Evolutionary conservation across 306 rosid species (phyloP), one percentile per base, ranked within the genome.

Genomic region (Glycyrrhiza uralensis): DNA sequence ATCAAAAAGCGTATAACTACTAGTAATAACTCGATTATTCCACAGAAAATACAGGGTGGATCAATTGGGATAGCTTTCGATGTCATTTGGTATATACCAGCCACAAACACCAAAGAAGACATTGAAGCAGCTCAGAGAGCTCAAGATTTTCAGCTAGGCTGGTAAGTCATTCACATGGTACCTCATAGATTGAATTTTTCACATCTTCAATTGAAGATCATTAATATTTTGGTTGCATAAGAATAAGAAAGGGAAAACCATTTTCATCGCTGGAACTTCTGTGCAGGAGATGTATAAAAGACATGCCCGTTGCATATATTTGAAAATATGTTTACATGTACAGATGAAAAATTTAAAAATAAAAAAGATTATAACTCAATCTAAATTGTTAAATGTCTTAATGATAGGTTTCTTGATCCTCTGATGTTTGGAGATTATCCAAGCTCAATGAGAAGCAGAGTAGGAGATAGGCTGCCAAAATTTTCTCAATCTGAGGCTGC

Each of bases 81-180:
- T 80, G 99, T 89, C 69, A 89, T 88, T 4, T 95, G 99, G 99
- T 95, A 29, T 60, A 87, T 72, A 66, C 87, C 99, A 19, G 82
- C 11, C 66, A 69, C 91, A 70, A 91, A 91, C 82, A 74, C 89
- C 24, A 65, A 81, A 55, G 77, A 82, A 30, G 90, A 91, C 75
- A 85, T 86, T 70, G 84, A 84, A 46, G 99, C 97, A 22, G 62
- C 99, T 32, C 76, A 91, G 57, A 81, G 95, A 84, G 99, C 97
- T 36, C 96, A 88, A 69, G 99, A 95, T 75, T 95, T 95, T 89
- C 97, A 91, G 83, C 87, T 95, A 17, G 97, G 99, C 69, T 95
- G 99, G 99, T 95, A 78, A 73, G 65, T 82, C 51, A 30, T 44
- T 41, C 20, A 28, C 78, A 52, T 8, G n/a, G 20, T 66, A 42